Evolutionary conservation across 345 rosid species (phyloP).

Genomic region (Eucalyptus urophylla): DNA sequence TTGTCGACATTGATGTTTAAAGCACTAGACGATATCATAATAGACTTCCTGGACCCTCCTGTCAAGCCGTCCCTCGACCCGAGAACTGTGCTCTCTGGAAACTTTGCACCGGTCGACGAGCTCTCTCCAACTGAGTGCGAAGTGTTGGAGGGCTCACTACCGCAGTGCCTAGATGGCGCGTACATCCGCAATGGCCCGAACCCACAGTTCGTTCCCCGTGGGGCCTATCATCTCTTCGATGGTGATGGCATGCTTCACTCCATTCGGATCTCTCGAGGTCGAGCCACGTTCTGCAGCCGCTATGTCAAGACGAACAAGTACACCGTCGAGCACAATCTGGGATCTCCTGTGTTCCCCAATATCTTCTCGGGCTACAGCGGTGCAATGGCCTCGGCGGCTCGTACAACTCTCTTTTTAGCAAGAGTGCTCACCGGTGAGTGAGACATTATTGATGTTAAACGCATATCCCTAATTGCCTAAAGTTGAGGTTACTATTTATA

Average conservation of each 20-base stretch:
- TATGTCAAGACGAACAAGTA: constrained; percentile 42
- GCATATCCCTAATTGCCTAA: not conserved
- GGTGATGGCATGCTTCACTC: constrained; percentile 63
- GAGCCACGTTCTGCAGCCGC: constrained; percentile 31
- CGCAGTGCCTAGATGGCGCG: constrained; percentile 32
- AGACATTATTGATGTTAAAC: not conserved
- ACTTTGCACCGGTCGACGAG: constrained; percentile 44
- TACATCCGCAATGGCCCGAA: constrained; percentile 49
- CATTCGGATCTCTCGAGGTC: constrained; percentile 19
- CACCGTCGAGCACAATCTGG: constrained; percentile 11
- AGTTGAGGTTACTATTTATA: not conserved
- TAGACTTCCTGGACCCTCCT: constrained; percentile 44
- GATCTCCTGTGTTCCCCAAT: constrained; percentile 27
- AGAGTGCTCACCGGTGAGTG: constrained; percentile 20
- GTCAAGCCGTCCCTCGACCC: constrained; percentile 27
- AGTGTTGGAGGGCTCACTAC: constrained; percentile 26
- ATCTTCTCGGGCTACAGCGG: constrained; percentile 34
- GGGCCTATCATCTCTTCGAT: constrained; percentile 45
- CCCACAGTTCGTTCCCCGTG: constrained; percentile 44
- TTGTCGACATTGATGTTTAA: constrained; percentile 6
- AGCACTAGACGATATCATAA: constrained; percentile 23
- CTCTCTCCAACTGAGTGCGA: constrained; percentile 41
- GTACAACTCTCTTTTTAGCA: constrained; percentile 28
- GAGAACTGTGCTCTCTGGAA: constrained; percentile 12
- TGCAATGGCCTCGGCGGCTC: constrained; percentile 33